These are phyloP conservation scores for Mimosa pudica DNA, from an alignment of 306 rosid species.

Conservation along the genomic window DNA sequence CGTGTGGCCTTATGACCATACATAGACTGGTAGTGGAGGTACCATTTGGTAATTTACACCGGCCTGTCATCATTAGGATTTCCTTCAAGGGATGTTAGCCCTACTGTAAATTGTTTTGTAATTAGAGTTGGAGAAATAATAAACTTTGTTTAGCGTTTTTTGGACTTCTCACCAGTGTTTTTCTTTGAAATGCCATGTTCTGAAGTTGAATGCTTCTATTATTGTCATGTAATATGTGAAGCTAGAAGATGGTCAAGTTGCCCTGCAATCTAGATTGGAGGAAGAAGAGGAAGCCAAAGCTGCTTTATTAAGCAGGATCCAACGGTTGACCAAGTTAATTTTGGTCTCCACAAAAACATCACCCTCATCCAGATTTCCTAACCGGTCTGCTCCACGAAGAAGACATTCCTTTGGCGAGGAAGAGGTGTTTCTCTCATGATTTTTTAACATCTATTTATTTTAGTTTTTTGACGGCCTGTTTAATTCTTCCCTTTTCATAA, in stretches of 20 bases:
- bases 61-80: background rate
- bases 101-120: background rate
- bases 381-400: constrained; percentile 71
- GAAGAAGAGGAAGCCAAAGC: constrained; percentile 98
- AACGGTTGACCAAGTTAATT: constrained; percentile 92
- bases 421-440: constrained; percentile 42
- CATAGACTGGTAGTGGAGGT: background rate
- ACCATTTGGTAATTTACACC: background rate
- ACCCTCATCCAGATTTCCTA: constrained; percentile 68
- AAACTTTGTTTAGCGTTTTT: background rate
- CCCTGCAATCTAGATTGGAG: constrained; percentile 93
- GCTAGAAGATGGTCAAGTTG: constrained; percentile 96
- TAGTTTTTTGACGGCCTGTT: background rate
- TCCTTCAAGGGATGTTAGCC: background rate
- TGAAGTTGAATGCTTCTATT: constrained; percentile 48
- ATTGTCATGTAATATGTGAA: constrained; percentile 50
- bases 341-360: constrained; percentile 90
- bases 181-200: constrained; percentile 28
- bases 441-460: background rate
- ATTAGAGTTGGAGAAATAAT: background rate
- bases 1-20: background rate
- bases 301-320: constrained; percentile 94
- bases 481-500: constrained; percentile 7
- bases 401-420: constrained; percentile 97
- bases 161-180: background rate